Evolutionary conservation across 345 rosid species (phyloP).

Genomic region (Rhizophora mangle): DNA sequence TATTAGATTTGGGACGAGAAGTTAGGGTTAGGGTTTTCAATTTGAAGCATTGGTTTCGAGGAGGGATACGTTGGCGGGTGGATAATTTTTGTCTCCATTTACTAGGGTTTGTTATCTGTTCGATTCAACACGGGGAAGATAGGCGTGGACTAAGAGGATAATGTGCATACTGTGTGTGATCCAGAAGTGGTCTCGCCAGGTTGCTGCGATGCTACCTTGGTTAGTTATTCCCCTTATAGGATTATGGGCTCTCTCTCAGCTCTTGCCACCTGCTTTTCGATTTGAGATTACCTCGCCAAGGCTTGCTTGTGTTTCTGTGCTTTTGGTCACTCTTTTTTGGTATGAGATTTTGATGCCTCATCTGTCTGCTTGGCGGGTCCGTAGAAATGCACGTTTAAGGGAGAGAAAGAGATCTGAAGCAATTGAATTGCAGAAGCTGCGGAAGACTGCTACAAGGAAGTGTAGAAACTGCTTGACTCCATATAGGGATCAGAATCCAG

Average conservation of each 20-base stretch:
- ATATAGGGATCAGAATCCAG: conserved; percentile 89
- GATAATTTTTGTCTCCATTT: not conserved
- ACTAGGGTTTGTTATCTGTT: conserved; percentile 38
- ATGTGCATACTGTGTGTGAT: conserved; percentile 99
- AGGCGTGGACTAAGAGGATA: conserved; percentile 63
- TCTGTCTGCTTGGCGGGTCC: conserved; percentile 84
- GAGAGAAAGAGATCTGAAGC: conserved; percentile 91
- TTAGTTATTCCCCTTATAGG: conserved; percentile 92
- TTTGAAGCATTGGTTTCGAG: conserved; percentile 19
- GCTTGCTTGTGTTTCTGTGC: conserved; percentile 91
- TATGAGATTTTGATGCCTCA: conserved; percentile 97
- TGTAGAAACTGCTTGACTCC: conserved; percentile 93
- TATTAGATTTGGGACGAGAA: conserved; percentile 23
- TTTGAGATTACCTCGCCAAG: conserved; percentile 91
- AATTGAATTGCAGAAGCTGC: conserved; percentile 80
- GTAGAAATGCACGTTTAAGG: conserved; percentile 75
- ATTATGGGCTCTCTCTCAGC: conserved; percentile 96
- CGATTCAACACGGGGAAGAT: conserved; percentile 39
- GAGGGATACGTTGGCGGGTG: conserved; percentile 4
- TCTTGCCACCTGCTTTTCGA: conserved; percentile 92
- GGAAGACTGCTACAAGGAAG: conserved; percentile 82
- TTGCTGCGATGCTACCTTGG: conserved; percentile 99
- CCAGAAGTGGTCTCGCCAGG: conserved; percentile 99
- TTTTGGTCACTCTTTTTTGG: conserved; percentile 90
- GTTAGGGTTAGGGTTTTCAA: conserved; percentile 47